Evolutionary conservation across 2,329 filamentous ascomycete species (phyloP), one percentile per base, ranked within the genome.

Genomic region (Gyromitra esculenta): DNA sequence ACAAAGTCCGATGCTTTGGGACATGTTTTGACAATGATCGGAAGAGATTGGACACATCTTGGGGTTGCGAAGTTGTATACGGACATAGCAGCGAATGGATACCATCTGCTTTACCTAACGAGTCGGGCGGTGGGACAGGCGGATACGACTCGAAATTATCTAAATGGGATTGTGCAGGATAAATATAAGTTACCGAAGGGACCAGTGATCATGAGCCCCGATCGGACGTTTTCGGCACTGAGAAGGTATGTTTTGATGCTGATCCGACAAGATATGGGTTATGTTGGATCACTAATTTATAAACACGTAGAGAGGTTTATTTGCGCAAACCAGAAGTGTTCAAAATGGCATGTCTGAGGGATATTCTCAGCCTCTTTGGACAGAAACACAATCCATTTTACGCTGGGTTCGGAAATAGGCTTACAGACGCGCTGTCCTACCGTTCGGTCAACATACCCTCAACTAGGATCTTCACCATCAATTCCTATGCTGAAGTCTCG

Each of bases 21-120:
- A 13, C 96, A 99, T 82, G 93, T 99, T 56, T 85, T 98, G 69
- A 98, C 95, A 85, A 96, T 96, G 89, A 95, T 99, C 79, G 96
- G 96, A 54, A 91, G 96, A 62, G 96, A 99, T 84, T 99, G 96
- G 96, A 99, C 96, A 1, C 96, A 99, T 83, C 89, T 94, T 15
- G 96, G 96, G 48, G 95, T 99, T 31, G 96, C 96, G 25, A 99
- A 99, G 85, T 87, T 99, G 7, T 99, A 98, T 84, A 96, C 92
- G 63, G 96, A 99, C 80, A 99, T 99, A 80, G 90, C 91, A 0
- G 90, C 91, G 81, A 99, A 99, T 81, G 96, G 96, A 5, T 99
- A 98, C 87, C 98, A 99, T 83, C 96, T 99, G 82, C 94, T 99
- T 88, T 99, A 99, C 83, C 88, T 99, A 59, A 99, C 96, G 0